Evolutionary conservation across 495 filamentous ascomycete genomes (phyloP).

Genomic region (Hamigera avellanea): DNA sequence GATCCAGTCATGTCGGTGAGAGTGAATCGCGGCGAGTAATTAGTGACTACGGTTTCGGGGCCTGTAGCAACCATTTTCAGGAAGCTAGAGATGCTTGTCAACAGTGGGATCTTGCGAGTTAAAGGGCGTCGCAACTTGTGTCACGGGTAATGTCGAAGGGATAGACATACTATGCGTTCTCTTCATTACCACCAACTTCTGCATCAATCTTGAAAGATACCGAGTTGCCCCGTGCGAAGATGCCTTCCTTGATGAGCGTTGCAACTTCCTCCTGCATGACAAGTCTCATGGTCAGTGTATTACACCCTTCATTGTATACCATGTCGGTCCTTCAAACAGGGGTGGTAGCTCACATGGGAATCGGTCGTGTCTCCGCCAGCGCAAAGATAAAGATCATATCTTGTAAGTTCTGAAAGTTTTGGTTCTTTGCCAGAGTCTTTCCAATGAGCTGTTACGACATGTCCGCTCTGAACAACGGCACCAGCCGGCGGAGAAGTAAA

Average conservation of each 20-base stretch:
- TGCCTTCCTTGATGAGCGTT: conserved; percentile 22
- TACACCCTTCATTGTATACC: too few species aligned
- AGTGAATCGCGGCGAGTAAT: conserved; percentile 54
- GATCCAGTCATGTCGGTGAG: conserved; percentile 55
- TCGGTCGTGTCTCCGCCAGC: conserved; percentile 46
- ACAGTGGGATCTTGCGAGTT: too few species aligned
- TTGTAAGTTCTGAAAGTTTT: conserved; percentile 35
- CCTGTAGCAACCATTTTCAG: conserved; percentile 48
- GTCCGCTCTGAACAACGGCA: conserved; percentile 31
- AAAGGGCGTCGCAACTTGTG: background rate
- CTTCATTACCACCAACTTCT: conserved; percentile 33
- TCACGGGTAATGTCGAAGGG: background rate
- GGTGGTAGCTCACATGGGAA: conserved; percentile 23
- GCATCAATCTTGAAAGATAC: conserved; percentile 39
- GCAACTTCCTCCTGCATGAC: conserved; percentile 30
- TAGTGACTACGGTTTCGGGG: conserved; percentile 39
- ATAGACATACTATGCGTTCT: conserved; percentile 50
- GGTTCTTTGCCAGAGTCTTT: conserved; percentile 42
- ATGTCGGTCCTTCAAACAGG: conserved; percentile 1
- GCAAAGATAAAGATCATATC: conserved; percentile 52
- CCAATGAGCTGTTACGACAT: conserved; percentile 46
- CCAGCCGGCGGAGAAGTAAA: conserved; percentile 42
- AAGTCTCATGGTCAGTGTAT: conserved; percentile 1
- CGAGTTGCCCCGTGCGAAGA: conserved; percentile 39
- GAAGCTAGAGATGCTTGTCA: conserved; percentile 36